Evolutionary conservation across 1,139 yeast species (phyloP).

Genomic region (Magnusiomyces ingens): DNA sequence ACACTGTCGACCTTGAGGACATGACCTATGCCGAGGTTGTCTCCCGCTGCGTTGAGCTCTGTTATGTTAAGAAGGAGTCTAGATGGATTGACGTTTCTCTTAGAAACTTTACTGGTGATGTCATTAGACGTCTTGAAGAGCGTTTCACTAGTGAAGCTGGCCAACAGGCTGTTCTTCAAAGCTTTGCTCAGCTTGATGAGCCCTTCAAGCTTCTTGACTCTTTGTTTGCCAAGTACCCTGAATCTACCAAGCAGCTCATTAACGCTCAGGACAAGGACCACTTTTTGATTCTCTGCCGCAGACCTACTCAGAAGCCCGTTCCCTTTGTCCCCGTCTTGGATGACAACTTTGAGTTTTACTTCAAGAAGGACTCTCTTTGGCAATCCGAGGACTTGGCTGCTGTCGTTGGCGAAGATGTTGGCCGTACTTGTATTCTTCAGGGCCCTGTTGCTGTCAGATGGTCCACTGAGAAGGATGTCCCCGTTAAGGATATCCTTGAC

Average conservation of each 20-base stretch:
- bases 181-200: constrained; percentile 55
- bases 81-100: constrained; percentile 87
- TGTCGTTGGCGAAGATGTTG: constrained; percentile 92
- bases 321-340: constrained; percentile 96
- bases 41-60: constrained; percentile 76
- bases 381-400: constrained; percentile 97
- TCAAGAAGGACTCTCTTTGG: constrained; percentile 98
- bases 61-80: constrained; percentile 71
- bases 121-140: constrained; percentile 91
- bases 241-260: constrained; percentile 71
- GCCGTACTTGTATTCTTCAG: constrained; percentile 95
- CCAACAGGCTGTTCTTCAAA: constrained; percentile 62
- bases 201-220: constrained; percentile 58
- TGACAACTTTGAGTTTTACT: constrained; percentile 89
- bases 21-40: constrained; percentile 96
- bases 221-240: constrained; percentile 63
- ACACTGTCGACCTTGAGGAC: constrained; percentile 80
- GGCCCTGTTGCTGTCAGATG: constrained; percentile 98
- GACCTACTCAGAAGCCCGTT: constrained; percentile 91
- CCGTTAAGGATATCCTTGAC: constrained; percentile 85
- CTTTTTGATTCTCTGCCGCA: constrained; percentile 77
- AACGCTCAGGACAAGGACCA: constrained; percentile 94
- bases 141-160: constrained; percentile 61
- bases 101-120: constrained; percentile 81
- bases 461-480: constrained; percentile 82